phyloP scores from a whole-genome alignment of 352 stramenopile species.

The Aphanomyces invadans region DNA sequence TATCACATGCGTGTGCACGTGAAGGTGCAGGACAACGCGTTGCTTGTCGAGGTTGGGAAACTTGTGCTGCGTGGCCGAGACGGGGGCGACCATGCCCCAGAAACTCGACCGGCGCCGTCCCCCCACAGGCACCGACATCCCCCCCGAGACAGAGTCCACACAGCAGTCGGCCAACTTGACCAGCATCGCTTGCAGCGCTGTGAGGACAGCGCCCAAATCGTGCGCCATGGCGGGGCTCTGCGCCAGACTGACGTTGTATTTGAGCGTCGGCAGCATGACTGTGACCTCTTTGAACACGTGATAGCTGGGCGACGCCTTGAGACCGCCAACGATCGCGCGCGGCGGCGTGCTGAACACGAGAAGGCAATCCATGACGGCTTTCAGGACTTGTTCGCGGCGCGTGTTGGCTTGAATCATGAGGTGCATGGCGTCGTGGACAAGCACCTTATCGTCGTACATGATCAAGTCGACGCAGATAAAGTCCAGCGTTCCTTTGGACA shows the following conservation, averaged over 20 bases:
- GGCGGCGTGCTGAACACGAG: not conserved
- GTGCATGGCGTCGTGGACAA: not conserved
- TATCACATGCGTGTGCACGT: not conserved
- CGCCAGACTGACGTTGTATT: not conserved
- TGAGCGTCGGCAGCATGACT: not conserved
- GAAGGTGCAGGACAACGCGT: not conserved
- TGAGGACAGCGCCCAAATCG: not conserved
- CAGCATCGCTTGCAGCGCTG: not conserved
- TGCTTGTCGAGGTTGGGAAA: not conserved
- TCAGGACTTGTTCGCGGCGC: not conserved
- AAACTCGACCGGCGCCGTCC: not conserved
- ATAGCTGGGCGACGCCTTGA: not conserved
- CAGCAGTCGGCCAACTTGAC: not conserved
- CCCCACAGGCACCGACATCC: not conserved
- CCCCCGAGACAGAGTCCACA: not conserved
- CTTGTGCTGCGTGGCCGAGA: not conserved
- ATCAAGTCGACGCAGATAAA: constrained; percentile 17
- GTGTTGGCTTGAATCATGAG: constrained; percentile 8
- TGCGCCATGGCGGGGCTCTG: not conserved
- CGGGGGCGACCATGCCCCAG: not conserved
- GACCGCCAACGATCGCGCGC: not conserved
- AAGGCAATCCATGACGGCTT: not conserved
- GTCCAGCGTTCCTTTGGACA: constrained; percentile 4
- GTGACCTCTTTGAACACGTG: not conserved
- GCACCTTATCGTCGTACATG: constrained; percentile 4